A percentile compares a stretch with the other conserved stretches of the same genome.
phyloP scores from a whole-genome alignment of 495 filamentous ascomycete species.

The Talaromyces wortmannii region DNA sequence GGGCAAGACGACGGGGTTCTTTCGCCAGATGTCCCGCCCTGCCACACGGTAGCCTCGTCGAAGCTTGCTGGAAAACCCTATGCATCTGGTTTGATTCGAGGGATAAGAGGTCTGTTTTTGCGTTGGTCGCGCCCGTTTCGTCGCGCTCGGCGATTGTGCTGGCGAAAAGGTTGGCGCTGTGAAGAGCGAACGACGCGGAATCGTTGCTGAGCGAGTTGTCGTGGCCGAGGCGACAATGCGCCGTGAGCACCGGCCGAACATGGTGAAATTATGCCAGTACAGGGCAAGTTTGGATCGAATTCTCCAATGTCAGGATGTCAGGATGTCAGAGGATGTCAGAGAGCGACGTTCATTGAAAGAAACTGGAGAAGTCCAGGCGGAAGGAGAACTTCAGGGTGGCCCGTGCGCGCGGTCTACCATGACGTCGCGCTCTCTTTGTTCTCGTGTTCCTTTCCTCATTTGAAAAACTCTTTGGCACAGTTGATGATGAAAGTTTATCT shows the following conservation, averaged over 20 bases:
- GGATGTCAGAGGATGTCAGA: not conserved
- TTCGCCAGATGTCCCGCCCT: conserved; percentile 39
- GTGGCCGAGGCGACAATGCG: not conserved
- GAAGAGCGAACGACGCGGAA: not conserved
- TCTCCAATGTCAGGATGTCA: no score
- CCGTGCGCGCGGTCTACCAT: conserved; percentile 2
- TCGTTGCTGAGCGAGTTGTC: not conserved
- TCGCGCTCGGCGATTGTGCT: not conserved
- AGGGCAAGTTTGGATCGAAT: no score
- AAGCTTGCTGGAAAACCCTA: conserved; percentile 19
- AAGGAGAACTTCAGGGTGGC: not conserved
- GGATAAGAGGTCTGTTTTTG: not conserved
- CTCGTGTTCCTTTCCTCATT: not conserved
- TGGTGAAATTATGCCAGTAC: not conserved
- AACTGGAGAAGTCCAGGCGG: not conserved
- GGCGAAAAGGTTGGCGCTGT: not conserved
- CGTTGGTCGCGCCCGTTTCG: conserved; percentile 17
- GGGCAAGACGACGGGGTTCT: conserved; percentile 36
- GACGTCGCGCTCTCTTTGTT: conserved; percentile 1
- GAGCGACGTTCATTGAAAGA: not conserved
- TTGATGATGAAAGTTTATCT: no score
- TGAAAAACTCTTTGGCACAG: not conserved
- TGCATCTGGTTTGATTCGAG: conserved; percentile 6
- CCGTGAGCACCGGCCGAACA: not conserved
- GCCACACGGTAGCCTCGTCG: conserved; percentile 28